Evolutionary conservation across 192 early-diverging fungal genomes (phyloP).

Genomic region (Rhizophagus sp.): DNA sequence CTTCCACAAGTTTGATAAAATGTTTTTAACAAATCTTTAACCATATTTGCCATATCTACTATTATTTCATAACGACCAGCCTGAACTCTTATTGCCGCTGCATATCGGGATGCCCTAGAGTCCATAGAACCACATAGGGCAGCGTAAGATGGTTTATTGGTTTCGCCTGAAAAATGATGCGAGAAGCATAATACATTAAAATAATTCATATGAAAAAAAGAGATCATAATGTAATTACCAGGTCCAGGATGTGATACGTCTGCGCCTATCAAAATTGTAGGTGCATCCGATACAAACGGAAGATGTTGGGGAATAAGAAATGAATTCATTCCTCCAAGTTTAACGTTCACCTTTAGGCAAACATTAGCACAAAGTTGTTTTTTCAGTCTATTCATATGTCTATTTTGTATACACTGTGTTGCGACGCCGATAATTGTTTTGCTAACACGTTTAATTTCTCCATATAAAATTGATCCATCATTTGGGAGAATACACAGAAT

Average conservation of each 20-base stretch:
- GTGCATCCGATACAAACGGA: constrained; percentile 62
- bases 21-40: constrained; percentile 66
- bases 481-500: constrained; percentile 77
- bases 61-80: constrained; percentile 74
- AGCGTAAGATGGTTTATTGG: constrained; percentile 70
- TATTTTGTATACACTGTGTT: constrained; percentile 87
- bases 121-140: constrained; percentile 73
- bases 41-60: constrained; percentile 64
- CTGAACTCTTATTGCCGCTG: constrained; percentile 66
- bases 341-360: constrained; percentile 63
- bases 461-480: constrained; percentile 62
- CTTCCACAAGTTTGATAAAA: constrained; percentile 65
- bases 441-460: constrained; percentile 81
- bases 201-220: not conserved
- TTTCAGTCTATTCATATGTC: constrained; percentile 71
- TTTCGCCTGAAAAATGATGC: constrained; percentile 31
- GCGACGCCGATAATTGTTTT: constrained; percentile 86
- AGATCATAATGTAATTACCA: constrained; percentile 37
- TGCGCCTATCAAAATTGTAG: constrained; percentile 85
- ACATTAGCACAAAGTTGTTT: constrained; percentile 92
- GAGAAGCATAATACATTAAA: not conserved
- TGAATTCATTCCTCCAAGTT: constrained; percentile 71
- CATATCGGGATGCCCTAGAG: constrained; percentile 60
- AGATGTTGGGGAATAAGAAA: constrained; percentile 57
- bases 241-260: constrained; percentile 88